Evolutionary conservation across 108 stramenopile genomes (phyloP), one percentile per base, ranked within the genome.

Genomic region (Cyclotella choctawhatcheeana): DNA sequence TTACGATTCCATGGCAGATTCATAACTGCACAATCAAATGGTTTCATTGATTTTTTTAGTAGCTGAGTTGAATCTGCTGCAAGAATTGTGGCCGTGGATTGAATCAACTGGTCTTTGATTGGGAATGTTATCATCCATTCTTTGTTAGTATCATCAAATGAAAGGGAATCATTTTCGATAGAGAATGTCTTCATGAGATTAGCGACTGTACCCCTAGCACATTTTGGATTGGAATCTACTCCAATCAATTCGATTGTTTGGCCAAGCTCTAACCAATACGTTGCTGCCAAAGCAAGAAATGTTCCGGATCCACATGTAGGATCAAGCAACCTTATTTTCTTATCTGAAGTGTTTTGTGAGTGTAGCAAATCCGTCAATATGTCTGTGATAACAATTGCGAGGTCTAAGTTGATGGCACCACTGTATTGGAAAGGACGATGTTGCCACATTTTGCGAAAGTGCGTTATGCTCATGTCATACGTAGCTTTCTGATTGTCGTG

Each of bases 391-490:
- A 72, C 73, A 26, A 86, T 67, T 2, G 89, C 87, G 24, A 81
- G 40, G 30, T 76, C 70, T 17, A 72, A 48, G 47, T 91, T 88
- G 54, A 88, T 86, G 6, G 89, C 86, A 6, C 85, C 86, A 60
- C 87, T 88, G 48, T 91, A 91, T 24, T 82, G 87, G 76, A 91
- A 91, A 12, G 89, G 89, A 22, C 89, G 74, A 24, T 71, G 34
- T 18, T 83, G 45, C 89, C 89, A 91, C 21, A 60, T 34, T 20
- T 44, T 18, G 53, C 62, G 54, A 45, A 76, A 60, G 44, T 34
- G 33, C 22, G 35, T 35, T n/a, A 20, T 50, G 29, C 29, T 58
- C 21, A 29, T 24, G 34, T 31, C 5, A 2, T 30, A 35, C 12
- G n/a, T 29, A 17, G 3, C 7, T 18, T 30, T 32, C 40, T 8